Evolutionary conservation across 2,329 filamentous ascomycete genomes (phyloP), one percentile per base, ranked within the genome.

Genomic region (Ascochyta clinopodiicola): DNA sequence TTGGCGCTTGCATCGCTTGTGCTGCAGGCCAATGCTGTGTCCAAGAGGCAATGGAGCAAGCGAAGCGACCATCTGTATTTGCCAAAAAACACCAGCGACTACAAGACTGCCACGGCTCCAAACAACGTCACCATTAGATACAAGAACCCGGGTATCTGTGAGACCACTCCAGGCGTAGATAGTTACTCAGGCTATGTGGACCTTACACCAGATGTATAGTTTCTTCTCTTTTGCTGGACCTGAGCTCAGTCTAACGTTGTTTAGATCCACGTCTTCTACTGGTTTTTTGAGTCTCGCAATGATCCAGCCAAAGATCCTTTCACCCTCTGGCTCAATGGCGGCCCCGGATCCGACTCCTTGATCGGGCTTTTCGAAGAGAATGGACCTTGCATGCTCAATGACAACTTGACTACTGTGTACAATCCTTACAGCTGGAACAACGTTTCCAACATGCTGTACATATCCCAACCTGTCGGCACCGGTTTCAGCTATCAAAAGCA

Each of bases 361-460:
- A 81, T 84, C 55, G 82, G 83, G 2, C 64, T 86, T 3, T 86
- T 86, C 61, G 76, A 83, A 44, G 69, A 56, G 47, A 63, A 67
- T 5, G 63, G 64, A 9, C 60, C 68, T 25, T 67, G 64, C 48
- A 51, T 49, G 39, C 58, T 68, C 27, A 43, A 61, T 36, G 56
- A 65, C 6, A 62, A 67, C 13, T 43, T 66, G n/a, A 67, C 61
- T 0, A 49, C 60, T 13, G 51, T 48, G 4, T 75, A 77, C 67
- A 88, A 88, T 65, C 83, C 83, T 4, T 82, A 85, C 73, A 80
- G 80, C 8, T 88, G 84, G 83, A 86, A 80, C 62, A 81, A 85
- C 56, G 80, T 81, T 24, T 83, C 80, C 32, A 87, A 86, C 66
- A 75, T 88, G 71, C 74, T 88, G 9, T 88, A 86, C 72, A 76